Evolutionary conservation across 495 filamentous ascomycete genomes (phyloP), one percentile per base, ranked within the genome.

Genomic region (Penicillium canescens): DNA sequence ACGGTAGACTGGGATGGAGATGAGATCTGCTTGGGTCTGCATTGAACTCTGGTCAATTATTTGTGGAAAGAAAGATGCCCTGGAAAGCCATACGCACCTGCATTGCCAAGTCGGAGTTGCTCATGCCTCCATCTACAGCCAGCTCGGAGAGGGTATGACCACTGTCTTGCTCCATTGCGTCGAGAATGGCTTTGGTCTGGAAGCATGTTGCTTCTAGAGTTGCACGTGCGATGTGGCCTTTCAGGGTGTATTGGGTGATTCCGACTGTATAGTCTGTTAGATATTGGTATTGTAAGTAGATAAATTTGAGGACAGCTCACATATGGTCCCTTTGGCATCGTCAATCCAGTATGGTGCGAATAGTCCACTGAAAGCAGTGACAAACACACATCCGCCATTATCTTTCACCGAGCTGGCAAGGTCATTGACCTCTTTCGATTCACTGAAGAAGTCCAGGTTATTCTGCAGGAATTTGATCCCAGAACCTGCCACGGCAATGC

Each of bases 321-420:
- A 92, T 9, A 94, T 83, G 1, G 92, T 96, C 18, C 93, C 93
- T 68, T 92, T 90, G 6, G 92, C 92, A 73, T 96, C 90, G 63
- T 96, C 92, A 57, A 96, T 94, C 93, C 93, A 98, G 65, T 97
- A 97, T 5, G 93, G 93, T 3, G 93, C 93, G 72, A 96, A 97
- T 2, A 98, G 78, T 6, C 93, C 93, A 67, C 90, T 95, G 68
- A 98, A 98, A 5, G 93, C 93, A 11, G 93, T 97, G 42, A 98
- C 93, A 63, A 98, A 98, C 7, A 96, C 85, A 42, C 92, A 90
- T 4, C 93, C 93, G 39, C 93, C 93, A 54, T 89, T 96, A 56
- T 98, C 89, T 20, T 86, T 63, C 4, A 96, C 93, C 3, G 83
- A 86, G 54, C 80, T 78, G 10, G 93, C 93, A 24, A 97, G 76